Base-by-base conservation (phyloP, 2,329 filamentous ascomycete genomes). In the Pseudocercospora vitis region DNA sequence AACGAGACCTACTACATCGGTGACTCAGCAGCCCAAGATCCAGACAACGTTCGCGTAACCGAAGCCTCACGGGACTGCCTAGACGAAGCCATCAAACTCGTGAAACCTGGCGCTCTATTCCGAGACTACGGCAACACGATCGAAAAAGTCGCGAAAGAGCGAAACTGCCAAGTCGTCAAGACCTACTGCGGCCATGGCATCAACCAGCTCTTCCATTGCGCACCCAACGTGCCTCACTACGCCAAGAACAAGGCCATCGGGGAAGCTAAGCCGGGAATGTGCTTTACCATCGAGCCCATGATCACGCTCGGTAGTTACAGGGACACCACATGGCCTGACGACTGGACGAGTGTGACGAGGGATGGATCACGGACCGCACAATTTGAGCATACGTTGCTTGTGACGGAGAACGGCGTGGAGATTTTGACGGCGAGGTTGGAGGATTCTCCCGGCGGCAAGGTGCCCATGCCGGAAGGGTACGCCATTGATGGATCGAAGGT, bases 1-100 rank as follows among this genome's bases (percentile, higher is more conserved):
- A 99, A 99, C 76, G 94, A 99, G 77, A 99, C 94, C 9, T 99
- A 97, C 76, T 99, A 99, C 71, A 88, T 99, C 44, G 94, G 94
- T 52, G 88, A 95, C 64, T 90, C 88, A 68, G 89, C 94, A 35
- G 82, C 83, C 66, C 84, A 88, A 7, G 86, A 97, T 66, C 84
- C 90, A 0, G 91, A 97, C 63, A 83, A 88, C 3, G 90, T 97
- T 24, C 85, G 91, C 26, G 89, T 99, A 0, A 89, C 95, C 1
- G 94, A 99, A 74, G 85, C 91, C 4, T 85, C 94, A 14, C 83
- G 94, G 64, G 88, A 96, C 72, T 96, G 88, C 68, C 76, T 99
- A 33, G 86, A 95, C n/a, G 84, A 90, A 72, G 85, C 94, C 3
- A 97, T 97, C 69, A 86, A 89, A 71, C 78, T 91, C 11, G 91